These are phyloP conservation scores for Blastobotrys muscicola DNA, from an alignment of 805 yeast species.

Conservation along the genomic window DNA sequence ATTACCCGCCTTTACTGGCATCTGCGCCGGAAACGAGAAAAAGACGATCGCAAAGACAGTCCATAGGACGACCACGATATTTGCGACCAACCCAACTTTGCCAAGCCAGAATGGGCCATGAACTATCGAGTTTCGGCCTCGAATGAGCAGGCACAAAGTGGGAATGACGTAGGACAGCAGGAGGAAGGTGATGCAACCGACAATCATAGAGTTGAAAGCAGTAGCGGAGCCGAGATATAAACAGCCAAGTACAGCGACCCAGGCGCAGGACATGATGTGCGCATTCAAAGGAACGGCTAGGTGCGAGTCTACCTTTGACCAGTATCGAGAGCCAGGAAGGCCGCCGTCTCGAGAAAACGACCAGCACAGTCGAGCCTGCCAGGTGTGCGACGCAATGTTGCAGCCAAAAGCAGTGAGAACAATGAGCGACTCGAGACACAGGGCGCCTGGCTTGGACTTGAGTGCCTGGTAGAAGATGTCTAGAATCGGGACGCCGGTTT, in stretches of 20 bases:
- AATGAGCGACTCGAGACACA: slow-evolving; percentile 37
- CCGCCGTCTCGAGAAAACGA: slow-evolving; percentile 61
- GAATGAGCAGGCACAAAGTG: slow-evolving; percentile 35
- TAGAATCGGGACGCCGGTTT: slow-evolving; percentile 53
- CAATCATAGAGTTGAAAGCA: slow-evolving; percentile 57
- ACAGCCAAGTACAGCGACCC: slow-evolving; percentile 49
- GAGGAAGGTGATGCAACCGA: slow-evolving; percentile 51
- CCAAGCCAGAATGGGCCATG: slow-evolving; percentile 17
- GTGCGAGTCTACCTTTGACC: slow-evolving; percentile 39
- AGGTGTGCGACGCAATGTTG: slow-evolving; percentile 52
- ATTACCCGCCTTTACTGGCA: slow-evolving; percentile 22
- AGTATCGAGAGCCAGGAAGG: slow-evolving; percentile 43
- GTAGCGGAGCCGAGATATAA: slow-evolving; percentile 57
- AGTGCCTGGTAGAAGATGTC: slow-evolving; percentile 56
- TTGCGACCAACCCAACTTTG: slow-evolving; percentile 10
- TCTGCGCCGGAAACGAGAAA: slow-evolving; percentile 21
- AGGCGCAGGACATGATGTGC: slow-evolving; percentile 42
- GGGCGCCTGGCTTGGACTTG: slow-evolving; percentile 43
- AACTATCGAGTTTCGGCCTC: slow-evolving; percentile 40
- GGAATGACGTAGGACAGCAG: slow-evolving; percentile 52
- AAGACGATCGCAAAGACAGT: slow-evolving; percentile 18
- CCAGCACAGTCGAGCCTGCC: slow-evolving; percentile 63
- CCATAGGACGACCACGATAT: slow-evolving; percentile 17
- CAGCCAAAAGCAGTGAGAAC: slow-evolving; percentile 49
- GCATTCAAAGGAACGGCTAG: slow-evolving; percentile 53